Base-by-base conservation (phyloP, 1,284 basidiomycete genomes). In the Rhizoctonia solani region DNA sequence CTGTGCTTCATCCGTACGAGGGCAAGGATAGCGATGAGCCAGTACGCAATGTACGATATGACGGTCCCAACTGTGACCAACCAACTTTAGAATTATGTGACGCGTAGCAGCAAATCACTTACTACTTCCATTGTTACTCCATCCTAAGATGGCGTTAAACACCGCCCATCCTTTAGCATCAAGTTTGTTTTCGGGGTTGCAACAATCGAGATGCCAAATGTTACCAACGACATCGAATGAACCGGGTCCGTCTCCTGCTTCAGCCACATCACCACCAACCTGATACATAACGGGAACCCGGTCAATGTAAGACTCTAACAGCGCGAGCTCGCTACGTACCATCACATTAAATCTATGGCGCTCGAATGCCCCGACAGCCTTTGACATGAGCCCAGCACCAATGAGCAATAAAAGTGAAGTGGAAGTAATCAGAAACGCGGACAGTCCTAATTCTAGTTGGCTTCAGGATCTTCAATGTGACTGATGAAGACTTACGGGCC, bases 341-440 rank as follows among this genome's bases (percentile, higher is more conserved):
- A 90, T 78, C 0, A 77, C 74, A 73, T 87, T 85, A 79, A 87
- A 95, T 21, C 79, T 79, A 75, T 93, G 81, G 71, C 80, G 77
- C 75, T 95, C 79, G 78, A 93, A 92, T 49, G 83, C 79, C 71
- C 86, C 85, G 11, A 90, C 80, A 2, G 88, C 80, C 75, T 84
- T 87, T 69, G 86, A 87, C 77, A 94, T 92, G 50, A 97, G 84
- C 14, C 94, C 94, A 0, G 94, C 88, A 42, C 94, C 94, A 77
- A 97, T 93, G 73, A 96, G 86, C 71, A 96, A 84, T 55, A 96
- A 79, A 73, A 96, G 80, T 80, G 91, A 91, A 58, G 94, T 95
- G 81, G 95, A 96, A 68, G 85, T 81, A 74, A 96, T 79, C 54
- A 96, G 82, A 86, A 95, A 95, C 72, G 93, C 80, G 44, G 86